phyloP scores from a whole-genome alignment of 1,284 basidiomycete species.

The Blastosporella zonata region DNA sequence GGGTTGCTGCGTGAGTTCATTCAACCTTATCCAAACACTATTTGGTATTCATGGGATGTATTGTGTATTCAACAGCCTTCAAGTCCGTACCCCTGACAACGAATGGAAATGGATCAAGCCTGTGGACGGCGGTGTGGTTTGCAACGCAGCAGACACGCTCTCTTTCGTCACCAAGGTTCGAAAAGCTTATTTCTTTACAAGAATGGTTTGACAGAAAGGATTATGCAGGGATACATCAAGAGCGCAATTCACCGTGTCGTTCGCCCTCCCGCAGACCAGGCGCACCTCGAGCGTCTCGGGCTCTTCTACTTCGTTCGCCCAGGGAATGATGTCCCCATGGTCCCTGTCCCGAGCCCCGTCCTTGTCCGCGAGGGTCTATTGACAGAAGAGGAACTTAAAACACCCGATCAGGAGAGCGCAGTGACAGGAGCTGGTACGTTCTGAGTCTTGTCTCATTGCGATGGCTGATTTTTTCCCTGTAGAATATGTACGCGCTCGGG shows the following conservation, averaged over 20 bases:
- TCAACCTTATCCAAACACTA: neutral
- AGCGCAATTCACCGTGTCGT: conserved; percentile 49
- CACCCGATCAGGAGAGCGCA: neutral
- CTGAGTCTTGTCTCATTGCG: neutral
- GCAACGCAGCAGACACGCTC: conserved; percentile 19
- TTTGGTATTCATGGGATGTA: neutral
- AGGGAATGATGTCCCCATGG: conserved; percentile 22
- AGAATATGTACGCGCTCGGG: conserved; percentile 15
- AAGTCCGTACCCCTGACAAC: conserved; percentile 15
- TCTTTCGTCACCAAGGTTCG: conserved; percentile 11
- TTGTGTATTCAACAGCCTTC: conserved; percentile 16
- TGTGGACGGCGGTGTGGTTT: conserved; percentile 25
- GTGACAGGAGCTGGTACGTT: conserved; percentile 8
- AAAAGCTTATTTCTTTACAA: conserved; percentile 17
- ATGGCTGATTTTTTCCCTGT: neutral
- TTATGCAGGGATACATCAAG: conserved; percentile 28
- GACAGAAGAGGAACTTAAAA: conserved; percentile 13
- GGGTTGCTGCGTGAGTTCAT: conserved; percentile 8
- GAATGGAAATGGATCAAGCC: conserved; percentile 17
- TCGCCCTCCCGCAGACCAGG: conserved; percentile 48
- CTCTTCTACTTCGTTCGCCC: conserved; percentile 26
- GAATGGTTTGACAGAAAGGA: neutral
- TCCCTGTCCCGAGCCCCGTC: conserved; percentile 24
- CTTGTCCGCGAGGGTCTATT: conserved; percentile 22
- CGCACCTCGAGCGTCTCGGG: conserved; percentile 22